These are phyloP conservation scores for Elaeis guineensis DNA, from an alignment of 176 grass and related monocot genomes.

Conservation along the genomic window DNA sequence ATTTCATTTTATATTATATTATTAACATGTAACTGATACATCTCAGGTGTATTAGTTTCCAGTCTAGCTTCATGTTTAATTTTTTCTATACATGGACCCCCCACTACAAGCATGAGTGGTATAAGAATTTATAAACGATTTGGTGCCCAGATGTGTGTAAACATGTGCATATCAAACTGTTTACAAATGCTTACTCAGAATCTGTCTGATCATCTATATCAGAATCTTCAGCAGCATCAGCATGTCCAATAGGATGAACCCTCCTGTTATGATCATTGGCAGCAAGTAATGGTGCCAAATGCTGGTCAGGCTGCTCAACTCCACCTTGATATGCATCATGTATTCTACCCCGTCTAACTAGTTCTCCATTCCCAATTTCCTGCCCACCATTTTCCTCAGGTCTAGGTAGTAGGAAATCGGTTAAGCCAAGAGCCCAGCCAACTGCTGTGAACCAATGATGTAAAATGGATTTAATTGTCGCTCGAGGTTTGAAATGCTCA, in stretches of 20 bases:
- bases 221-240: slow-evolving; percentile 62
- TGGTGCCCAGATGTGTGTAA: no score
- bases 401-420: slow-evolving; percentile 68
- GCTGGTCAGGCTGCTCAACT: slow-evolving; percentile 43
- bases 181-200: slow-evolving; percentile 59
- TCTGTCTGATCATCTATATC: slow-evolving; percentile 73
- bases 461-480: slow-evolving; percentile 80
- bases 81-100: no score
- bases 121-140: no score
- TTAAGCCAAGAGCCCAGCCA: slow-evolving; percentile 89
- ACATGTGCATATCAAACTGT: background rate
- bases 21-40: no score
- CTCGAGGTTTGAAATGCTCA: slow-evolving; percentile 92
- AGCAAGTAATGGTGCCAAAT: slow-evolving; percentile 43
- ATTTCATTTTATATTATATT: no score
- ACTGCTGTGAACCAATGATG: slow-evolving; percentile 77
- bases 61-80: no score
- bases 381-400: slow-evolving; percentile 74
- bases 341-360: slow-evolving; percentile 55
- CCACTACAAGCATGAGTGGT: no score
- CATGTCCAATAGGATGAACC: slow-evolving; percentile 44
- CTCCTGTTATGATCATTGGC: slow-evolving; percentile 39
- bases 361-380: slow-evolving; percentile 69
- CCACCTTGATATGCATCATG: slow-evolving; percentile 41
- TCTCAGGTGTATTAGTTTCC: no score